Conservation (phyloP, 2,329 filamentous ascomycete genomes). For the Tolypocladium album region DNA sequence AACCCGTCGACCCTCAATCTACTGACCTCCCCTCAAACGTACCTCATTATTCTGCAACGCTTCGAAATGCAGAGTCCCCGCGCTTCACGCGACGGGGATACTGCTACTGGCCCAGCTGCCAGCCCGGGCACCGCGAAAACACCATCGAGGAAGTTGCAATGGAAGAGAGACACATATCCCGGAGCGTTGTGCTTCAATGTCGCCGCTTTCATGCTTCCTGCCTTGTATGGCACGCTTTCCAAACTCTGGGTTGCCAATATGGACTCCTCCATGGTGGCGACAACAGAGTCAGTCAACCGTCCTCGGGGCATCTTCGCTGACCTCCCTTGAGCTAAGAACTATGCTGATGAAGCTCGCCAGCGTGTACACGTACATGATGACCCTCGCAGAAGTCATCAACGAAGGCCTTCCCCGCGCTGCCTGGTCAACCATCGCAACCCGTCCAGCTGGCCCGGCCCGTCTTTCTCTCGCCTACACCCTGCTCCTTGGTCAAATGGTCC, state of each 20-base stretch:
- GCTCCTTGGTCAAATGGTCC: constrained; percentile 44
- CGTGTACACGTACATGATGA: constrained; percentile 58
- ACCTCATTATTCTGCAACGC: too few relatives aligned
- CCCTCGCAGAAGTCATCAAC: constrained; percentile 58
- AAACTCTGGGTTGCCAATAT: constrained; percentile 65
- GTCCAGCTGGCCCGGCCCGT: constrained; percentile 38
- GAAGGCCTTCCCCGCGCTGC: constrained; percentile 60
- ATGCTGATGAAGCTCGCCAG: background rate
- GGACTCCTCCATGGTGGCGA: constrained; percentile 36
- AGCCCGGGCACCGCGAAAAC: background rate
- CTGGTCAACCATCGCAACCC: constrained; percentile 59
- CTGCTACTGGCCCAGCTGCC: background rate
- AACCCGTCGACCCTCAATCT: too few relatives aligned
- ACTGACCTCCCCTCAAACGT: too few relatives aligned
- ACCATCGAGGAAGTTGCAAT: background rate
- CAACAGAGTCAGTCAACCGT: constrained; percentile 14
- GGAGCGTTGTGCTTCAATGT: constrained; percentile 54
- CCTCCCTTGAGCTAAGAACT: constrained; percentile 14
- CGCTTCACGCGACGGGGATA: background rate
- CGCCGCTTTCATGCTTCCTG: constrained; percentile 51
- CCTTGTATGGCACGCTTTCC: constrained; percentile 54
- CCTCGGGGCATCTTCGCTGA: constrained; percentile 28
- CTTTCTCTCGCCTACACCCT: constrained; percentile 53
- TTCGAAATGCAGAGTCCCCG: background rate
- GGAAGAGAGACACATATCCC: constrained; percentile 26